These are phyloP conservation scores for Pterothamnion heteromorphum DNA, from an alignment of 31 red algal genomes.

Conservation along the genomic window DNA sequence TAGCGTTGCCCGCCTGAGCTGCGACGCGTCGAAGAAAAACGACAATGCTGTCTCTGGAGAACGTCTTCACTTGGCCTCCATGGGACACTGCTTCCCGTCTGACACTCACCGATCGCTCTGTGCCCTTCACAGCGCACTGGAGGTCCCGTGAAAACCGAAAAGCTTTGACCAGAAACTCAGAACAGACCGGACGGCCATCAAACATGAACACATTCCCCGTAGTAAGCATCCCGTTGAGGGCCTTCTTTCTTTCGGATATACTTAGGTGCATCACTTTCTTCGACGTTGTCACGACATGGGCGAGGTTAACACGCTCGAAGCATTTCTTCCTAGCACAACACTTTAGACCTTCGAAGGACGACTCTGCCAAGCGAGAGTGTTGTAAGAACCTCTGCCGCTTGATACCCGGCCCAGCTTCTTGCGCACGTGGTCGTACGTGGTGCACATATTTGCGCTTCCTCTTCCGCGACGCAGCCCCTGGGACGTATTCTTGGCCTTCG, in stretches of 20 bases:
- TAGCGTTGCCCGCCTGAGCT: too few species aligned
- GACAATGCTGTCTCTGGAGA: neutral
- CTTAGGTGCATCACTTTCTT: neutral
- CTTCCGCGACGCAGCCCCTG: too few species aligned
- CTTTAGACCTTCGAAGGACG: too few species aligned
- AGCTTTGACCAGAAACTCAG: neutral
- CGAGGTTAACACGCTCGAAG: too few species aligned
- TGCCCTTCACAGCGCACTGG: neutral
- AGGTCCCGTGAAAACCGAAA: neutral
- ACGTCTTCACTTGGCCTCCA: neutral
- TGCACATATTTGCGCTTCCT: too few species aligned
- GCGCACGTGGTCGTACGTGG: too few species aligned
- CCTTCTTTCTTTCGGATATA: neutral
- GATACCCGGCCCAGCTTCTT: too few species aligned
- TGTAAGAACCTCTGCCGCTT: too few species aligned
- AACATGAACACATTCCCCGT: neutral
- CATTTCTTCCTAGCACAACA: too few species aligned
- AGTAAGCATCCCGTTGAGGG: neutral
- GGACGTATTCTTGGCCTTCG: too few species aligned
- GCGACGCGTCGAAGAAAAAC: neutral
- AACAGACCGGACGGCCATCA: neutral
- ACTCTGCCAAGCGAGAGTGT: too few species aligned
- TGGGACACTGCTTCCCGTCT: neutral
- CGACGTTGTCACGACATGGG: neutral
- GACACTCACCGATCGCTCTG: neutral